phyloP scores from a whole-genome alignment of 2,329 filamentous ascomycete genomes.

The Dactylellina leptospora region DNA sequence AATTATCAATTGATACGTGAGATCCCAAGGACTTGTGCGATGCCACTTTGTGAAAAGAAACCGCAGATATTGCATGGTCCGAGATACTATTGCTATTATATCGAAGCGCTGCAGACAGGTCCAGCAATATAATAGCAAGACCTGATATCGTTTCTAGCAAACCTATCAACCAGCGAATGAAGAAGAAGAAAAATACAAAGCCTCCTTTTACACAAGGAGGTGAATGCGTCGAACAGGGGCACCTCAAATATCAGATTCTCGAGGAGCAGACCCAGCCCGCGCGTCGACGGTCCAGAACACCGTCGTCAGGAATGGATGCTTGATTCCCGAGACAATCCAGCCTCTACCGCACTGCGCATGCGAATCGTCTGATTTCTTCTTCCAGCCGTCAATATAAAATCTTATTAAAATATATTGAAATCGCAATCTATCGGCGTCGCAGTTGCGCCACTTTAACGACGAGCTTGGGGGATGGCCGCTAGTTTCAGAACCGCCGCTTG shows the following conservation, averaged over 20 bases:
- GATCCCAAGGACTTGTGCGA: too few species aligned
- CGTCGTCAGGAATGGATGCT: slow-evolving; percentile 10
- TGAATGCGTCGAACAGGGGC: slow-evolving; percentile 19
- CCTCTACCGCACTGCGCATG: too few species aligned
- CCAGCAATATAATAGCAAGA: not conserved
- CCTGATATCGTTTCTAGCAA: not conserved
- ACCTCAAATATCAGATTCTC: slow-evolving; percentile 2
- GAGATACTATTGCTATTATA: not conserved
- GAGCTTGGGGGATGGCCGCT: slow-evolving; percentile 9
- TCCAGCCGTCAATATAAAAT: not conserved
- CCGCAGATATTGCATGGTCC: not conserved
- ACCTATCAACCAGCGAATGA: not conserved
- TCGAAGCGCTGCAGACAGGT: not conserved
- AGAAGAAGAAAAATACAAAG: not conserved
- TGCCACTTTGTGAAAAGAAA: too few species aligned
- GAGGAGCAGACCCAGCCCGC: slow-evolving; percentile 4
- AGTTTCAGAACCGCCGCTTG: slow-evolving; percentile 25
- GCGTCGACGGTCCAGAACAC: slow-evolving; percentile 42
- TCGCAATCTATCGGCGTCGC: slow-evolving; percentile 1
- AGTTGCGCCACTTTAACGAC: slow-evolving; percentile 2
- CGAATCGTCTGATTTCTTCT: too few species aligned
- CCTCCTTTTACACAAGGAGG: slow-evolving; percentile 25
- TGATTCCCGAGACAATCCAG: too few species aligned
- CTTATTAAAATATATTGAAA: not conserved
- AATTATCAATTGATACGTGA: too few species aligned